A percentile compares a stretch with the other conserved stretches of the same genome.
phyloP scores from a whole-genome alignment of 2,329 filamentous ascomycete species.

The Sclerotiophoma versabilis region DNA sequence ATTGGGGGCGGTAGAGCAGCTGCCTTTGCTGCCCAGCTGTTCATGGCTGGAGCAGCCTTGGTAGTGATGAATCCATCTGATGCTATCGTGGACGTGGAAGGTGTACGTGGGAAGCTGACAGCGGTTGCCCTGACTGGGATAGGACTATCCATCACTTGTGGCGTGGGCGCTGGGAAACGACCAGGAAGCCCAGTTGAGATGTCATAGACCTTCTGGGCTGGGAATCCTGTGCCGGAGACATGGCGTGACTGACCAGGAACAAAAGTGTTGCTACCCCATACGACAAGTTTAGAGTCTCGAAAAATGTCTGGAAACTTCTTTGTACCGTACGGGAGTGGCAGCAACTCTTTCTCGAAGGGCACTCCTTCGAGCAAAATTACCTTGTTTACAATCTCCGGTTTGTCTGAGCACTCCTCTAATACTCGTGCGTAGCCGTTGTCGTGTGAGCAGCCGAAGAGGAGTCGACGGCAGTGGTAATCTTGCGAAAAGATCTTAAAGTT shows the following conservation, averaged over 20 bases:
- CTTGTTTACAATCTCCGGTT: slow-evolving; percentile 54
- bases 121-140: slow-evolving; percentile 15
- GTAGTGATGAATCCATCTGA: slow-evolving; percentile 24
- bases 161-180: slow-evolving; percentile 33
- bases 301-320: slow-evolving; percentile 62
- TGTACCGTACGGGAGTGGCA: slow-evolving; percentile 58
- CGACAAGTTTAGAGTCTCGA: slow-evolving; percentile 57
- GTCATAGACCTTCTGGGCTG: slow-evolving; percentile 23
- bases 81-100: slow-evolving; percentile 40
- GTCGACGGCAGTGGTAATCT: slow-evolving; percentile 67
- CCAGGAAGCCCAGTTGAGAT: slow-evolving; percentile 33
- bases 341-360: slow-evolving; percentile 62
- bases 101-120: slow-evolving; percentile 30
- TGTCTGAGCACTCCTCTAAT: slow-evolving; percentile 58
- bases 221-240: slow-evolving; percentile 1
- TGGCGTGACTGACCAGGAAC: slow-evolving; percentile 1
- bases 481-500: slow-evolving; percentile 62
- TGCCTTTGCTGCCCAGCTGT: slow-evolving; percentile 43
- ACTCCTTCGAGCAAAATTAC: slow-evolving; percentile 65
- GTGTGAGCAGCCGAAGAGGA: slow-evolving; percentile 66
- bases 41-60: slow-evolving; percentile 23
- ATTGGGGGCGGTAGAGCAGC: slow-evolving; percentile 47
- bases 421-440: slow-evolving; percentile 62
- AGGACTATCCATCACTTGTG: slow-evolving; percentile 29
- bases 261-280: slow-evolving; percentile 10